Conservation (phyloP, 345 rosid species). For the Salix dunnii region DNA sequence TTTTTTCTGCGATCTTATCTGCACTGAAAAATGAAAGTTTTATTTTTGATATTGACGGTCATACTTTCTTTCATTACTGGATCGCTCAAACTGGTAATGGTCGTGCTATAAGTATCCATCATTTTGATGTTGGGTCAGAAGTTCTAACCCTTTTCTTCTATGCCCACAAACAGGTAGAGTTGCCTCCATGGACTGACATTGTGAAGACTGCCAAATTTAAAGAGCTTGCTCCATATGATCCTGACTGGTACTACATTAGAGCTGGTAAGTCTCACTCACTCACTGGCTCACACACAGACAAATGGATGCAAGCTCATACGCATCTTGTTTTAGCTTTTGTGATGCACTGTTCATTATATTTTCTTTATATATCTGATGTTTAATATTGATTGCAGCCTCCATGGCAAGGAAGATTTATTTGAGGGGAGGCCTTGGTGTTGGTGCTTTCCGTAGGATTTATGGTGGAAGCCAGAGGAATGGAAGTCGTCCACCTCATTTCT, state of each 20-base stretch:
- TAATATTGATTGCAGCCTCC: conserved; percentile 48
- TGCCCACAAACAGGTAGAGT: conserved; percentile 52
- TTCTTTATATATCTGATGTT: not conserved
- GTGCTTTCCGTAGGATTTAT: conserved; percentile 80
- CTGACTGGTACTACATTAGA: conserved; percentile 54
- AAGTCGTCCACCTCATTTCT: conserved; percentile 80
- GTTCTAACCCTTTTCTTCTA: no score
- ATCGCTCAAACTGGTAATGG: not conserved
- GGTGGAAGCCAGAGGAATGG: conserved; percentile 91
- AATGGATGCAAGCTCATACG: not conserved
- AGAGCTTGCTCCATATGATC: conserved; percentile 39
- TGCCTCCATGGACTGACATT: conserved; percentile 48
- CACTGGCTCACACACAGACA: no score
- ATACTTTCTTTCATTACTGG: not conserved
- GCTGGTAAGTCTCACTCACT: conserved; percentile 36
- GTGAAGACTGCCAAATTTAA: conserved; percentile 34
- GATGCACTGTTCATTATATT: no score
- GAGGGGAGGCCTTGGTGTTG: conserved; percentile 91
- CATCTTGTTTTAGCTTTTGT: not conserved
- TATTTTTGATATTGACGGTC: not conserved
- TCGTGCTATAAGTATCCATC: not conserved
- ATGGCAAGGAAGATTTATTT: conserved; percentile 92
- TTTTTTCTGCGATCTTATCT: not conserved
- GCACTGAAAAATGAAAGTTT: not conserved
- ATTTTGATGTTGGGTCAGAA: not conserved